Base-by-base conservation (phyloP, 2,329 filamentous ascomycete species). In the Penicillium sp. region DNA sequence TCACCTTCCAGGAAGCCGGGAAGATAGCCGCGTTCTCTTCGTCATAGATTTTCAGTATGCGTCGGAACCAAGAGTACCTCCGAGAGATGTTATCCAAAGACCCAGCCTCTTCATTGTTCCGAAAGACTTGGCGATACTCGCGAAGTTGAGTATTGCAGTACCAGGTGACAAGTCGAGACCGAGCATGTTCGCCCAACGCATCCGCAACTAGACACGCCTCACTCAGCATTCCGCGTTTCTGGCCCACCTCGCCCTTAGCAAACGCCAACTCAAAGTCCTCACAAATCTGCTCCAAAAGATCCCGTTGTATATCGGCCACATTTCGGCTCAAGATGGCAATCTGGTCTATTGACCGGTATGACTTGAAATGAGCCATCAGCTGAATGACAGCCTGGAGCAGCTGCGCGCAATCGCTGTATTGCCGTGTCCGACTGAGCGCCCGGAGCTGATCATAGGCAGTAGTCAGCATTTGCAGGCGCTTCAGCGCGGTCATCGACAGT, bases 351-450 rank as follows among this genome's bases (percentile, higher is more conserved):
- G 88, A 95, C 42, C 92, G 76, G 64, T 96, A 98, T 65, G 86
- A 93, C 69, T 95, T 94, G 75, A 98, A 98, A 67, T 98, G 89
- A 51, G 85, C 85, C 85, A 96, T 95, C 30, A 98, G 80, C 74
- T 98, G 92, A 41, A 98, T 77, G 20, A 98, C 92, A 7, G 92
- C 92, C 68, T 95, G 87, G 40, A 98, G 72, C 42, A 98, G 73
- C 55, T 93, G 88, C 11, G 90, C 89, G 60, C 92, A 96, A 62
- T 98, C 92, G 48, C 86, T 76, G 63, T 98, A 98, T 64, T 98
- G 92, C 39, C 90, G 75, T 23, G 84, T 83, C 65, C 85, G 85
- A 50, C 85, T 84, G 50, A 95, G 72, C 2, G 80, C 85, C 41
- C 85, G 78, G 41, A 98, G 74, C 68, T 98, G 92, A 61, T 96